These are phyloP conservation scores for Chaetomium globosum DNA, from an alignment of 2,329 filamentous ascomycete genomes.

Conservation along the genomic window DNA sequence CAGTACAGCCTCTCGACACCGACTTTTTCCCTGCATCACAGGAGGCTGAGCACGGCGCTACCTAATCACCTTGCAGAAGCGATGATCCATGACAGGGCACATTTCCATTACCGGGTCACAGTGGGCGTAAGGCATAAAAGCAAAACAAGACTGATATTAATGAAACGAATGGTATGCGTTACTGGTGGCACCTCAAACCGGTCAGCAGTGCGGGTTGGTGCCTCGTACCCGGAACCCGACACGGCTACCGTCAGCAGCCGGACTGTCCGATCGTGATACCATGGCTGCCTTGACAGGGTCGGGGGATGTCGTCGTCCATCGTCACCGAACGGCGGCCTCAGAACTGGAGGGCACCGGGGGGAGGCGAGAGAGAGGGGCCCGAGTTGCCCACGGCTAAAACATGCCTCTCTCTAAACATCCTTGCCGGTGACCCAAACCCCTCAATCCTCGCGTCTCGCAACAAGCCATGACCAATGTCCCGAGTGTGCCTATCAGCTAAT, in stretches of 20 bases:
- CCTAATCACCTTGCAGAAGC: slow-evolving; percentile 14
- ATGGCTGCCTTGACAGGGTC: background rate
- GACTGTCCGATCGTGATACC: slow-evolving; percentile 17
- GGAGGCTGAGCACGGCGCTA: slow-evolving; percentile 27
- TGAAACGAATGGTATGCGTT: slow-evolving; percentile 33
- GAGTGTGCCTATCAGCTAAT: background rate
- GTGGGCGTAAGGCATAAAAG: slow-evolving; percentile 7
- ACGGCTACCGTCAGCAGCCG: slow-evolving; percentile 12
- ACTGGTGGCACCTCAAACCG: slow-evolving; percentile 20
- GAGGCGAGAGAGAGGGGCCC: background rate
- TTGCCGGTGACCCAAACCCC: background rate
- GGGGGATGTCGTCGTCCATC: slow-evolving; percentile 1
- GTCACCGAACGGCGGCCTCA: background rate
- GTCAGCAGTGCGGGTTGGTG: slow-evolving; percentile 20
- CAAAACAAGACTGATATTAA: slow-evolving; percentile 36
- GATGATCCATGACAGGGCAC: background rate
- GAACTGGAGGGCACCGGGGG: background rate
- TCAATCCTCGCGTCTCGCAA: background rate
- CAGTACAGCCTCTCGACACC: slow-evolving; percentile 32
- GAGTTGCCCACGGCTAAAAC: background rate
- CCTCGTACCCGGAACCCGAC: slow-evolving; percentile 14
- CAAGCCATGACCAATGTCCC: slow-evolving; percentile 1
- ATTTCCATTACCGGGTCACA: background rate
- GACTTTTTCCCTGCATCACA: slow-evolving; percentile 24
- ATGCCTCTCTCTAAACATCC: background rate